phyloP scores from a whole-genome alignment of 1,284 basidiomycete genomes.

The Ustilago shanxiensis region DNA sequence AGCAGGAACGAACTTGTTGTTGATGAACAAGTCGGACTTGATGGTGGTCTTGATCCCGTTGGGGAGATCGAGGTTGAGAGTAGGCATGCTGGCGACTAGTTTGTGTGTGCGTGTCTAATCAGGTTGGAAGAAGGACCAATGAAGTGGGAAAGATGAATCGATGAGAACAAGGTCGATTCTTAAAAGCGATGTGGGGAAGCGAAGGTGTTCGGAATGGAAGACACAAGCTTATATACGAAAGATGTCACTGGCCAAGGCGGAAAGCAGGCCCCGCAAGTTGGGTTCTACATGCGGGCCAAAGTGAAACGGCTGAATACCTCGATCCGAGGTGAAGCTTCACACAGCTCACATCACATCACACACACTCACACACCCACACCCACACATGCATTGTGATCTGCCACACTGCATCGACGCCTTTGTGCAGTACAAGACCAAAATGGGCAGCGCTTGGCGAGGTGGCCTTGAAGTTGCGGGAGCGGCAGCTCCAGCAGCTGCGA shows the following conservation, averaged over 20 bases:
- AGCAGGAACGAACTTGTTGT: constrained; percentile 65
- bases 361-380: no score
- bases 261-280: background rate
- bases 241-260: background rate
- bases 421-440: no score
- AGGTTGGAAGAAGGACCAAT: background rate
- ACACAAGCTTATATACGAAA: constrained; percentile 14
- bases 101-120: background rate
- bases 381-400: no score
- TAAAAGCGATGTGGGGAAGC: background rate
- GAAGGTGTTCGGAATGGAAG: background rate
- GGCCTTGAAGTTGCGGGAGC: constrained; percentile 20
- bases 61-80: constrained; percentile 67
- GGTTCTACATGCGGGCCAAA: constrained; percentile 27
- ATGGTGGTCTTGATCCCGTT: constrained; percentile 60
- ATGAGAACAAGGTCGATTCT: background rate
- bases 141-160: background rate
- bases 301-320: constrained; percentile 2
- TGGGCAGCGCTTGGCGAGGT: background rate
- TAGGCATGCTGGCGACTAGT: constrained; percentile 47
- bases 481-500: constrained; percentile 11
- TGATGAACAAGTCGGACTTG: constrained; percentile 64
- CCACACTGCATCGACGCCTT: background rate
- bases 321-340: constrained; percentile 4
- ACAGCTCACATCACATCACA: background rate